These are phyloP conservation scores for Ampelomyces quisqualis DNA, from an alignment of 2,329 filamentous ascomycete species.

Conservation along the genomic window DNA sequence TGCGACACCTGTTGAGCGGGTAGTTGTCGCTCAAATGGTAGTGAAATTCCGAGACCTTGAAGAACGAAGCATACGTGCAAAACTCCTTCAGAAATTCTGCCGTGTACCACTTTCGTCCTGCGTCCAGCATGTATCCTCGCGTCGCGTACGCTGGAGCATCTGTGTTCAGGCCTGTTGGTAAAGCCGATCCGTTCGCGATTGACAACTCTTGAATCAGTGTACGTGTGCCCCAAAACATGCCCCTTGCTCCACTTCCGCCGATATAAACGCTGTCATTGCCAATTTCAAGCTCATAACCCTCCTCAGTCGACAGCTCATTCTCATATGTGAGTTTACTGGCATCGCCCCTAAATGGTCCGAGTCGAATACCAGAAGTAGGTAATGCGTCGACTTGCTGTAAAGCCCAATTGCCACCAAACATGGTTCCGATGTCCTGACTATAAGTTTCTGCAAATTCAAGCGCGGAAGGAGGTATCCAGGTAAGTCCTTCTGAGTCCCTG, in stretches of 20 bases:
- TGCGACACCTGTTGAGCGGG: conserved; percentile 50
- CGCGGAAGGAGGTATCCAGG: conserved; percentile 54
- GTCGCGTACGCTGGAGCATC: conserved; percentile 51
- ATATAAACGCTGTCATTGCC: conserved; percentile 39
- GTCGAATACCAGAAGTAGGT: conserved; percentile 47
- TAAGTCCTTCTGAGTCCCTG: conserved; percentile 51
- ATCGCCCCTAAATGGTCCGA: conserved; percentile 40
- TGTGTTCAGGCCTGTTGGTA: conserved; percentile 31
- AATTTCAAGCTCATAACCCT: conserved; percentile 53
- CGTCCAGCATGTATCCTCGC: conserved; percentile 50
- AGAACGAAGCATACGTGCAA: conserved; percentile 50
- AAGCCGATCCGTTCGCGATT: conserved; percentile 34
- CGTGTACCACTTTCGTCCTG: conserved; percentile 49
- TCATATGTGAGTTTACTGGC: conserved; percentile 48
- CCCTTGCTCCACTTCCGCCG: conserved; percentile 47
- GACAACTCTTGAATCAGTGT: conserved; percentile 49
- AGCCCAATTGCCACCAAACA: conserved; percentile 48
- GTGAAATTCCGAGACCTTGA: conserved; percentile 54
- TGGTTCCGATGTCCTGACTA: conserved; percentile 46
- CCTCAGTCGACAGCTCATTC: conserved; percentile 50
- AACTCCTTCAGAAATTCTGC: conserved; percentile 47
- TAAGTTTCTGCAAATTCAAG: conserved; percentile 54
- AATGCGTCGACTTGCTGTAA: conserved; percentile 43
- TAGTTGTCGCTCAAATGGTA: conserved; percentile 55
- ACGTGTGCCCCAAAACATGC: conserved; percentile 53